These are phyloP conservation scores for Pogostemon cablin DNA, from an alignment of 257 asterid species.

Conservation along the genomic window DNA sequence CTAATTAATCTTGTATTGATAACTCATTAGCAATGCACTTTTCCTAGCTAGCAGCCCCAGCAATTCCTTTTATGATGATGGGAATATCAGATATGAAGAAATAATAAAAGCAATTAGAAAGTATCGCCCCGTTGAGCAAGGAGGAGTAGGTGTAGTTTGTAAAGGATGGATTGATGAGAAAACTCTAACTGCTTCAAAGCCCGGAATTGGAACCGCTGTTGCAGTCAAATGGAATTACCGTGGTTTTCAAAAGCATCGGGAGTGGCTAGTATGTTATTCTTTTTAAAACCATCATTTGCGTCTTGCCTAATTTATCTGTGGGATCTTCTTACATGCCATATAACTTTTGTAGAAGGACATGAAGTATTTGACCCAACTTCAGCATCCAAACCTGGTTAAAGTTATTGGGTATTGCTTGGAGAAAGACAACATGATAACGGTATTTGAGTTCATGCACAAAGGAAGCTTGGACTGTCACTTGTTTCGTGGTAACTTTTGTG, in stretches of 20 bases:
- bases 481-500: slow-evolving; percentile 3
- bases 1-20: too few relatives aligned
- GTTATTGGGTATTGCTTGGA: slow-evolving; percentile 24
- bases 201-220: slow-evolving; percentile 26
- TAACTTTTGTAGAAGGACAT: slow-evolving; percentile 21
- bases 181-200: slow-evolving; percentile 25
- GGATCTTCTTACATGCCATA: neutral
- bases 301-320: neutral
- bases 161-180: slow-evolving; percentile 20
- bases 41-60: neutral
- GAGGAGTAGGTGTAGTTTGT: neutral
- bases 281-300: neutral
- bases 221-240: slow-evolving; percentile 10
- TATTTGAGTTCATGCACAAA: slow-evolving; percentile 27
- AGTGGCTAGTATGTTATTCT: slow-evolving; percentile 10
- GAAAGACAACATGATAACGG: slow-evolving; percentile 20
- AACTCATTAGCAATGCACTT: too few relatives aligned
- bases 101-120: slow-evolving; percentile 22
- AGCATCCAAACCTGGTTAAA: slow-evolving; percentile 26
- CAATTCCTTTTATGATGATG: neutral
- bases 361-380: neutral
- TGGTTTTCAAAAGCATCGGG: neutral
- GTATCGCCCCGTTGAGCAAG: neutral
- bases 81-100: slow-evolving; percentile 16
- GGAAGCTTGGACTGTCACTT: slow-evolving; percentile 30